Percentiles rank a stretch among this genome's conserved stretches.
Conservation (phyloP, 2,329 filamentous ascomycete species). For the Amphichorda felina region DNA sequence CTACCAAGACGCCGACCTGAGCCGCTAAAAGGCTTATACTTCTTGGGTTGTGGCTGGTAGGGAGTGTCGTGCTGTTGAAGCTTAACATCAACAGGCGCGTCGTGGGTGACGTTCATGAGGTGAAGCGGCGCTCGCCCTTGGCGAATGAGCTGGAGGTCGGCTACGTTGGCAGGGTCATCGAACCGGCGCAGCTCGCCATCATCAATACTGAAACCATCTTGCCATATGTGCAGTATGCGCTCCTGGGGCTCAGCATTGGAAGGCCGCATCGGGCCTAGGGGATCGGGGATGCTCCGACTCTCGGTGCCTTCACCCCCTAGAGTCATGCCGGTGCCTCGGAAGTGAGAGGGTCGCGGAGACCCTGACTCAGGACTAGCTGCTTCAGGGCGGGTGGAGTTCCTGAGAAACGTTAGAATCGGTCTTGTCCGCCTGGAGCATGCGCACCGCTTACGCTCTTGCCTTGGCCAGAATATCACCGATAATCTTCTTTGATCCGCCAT, state of each 20-base stretch:
- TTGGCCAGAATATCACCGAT: slow-evolving; percentile 54
- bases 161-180: slow-evolving; percentile 64
- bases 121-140: slow-evolving; percentile 65
- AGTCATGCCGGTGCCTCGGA: slow-evolving; percentile 61
- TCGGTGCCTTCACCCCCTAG: slow-evolving; percentile 67
- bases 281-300: slow-evolving; percentile 56
- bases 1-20: slow-evolving; percentile 64
- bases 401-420: slow-evolving; percentile 17
- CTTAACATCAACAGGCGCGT: slow-evolving; percentile 69
- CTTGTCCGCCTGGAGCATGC: not conserved
- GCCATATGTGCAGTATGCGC: slow-evolving; percentile 68
- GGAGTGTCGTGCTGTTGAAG: slow-evolving; percentile 62
- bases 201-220: slow-evolving; percentile 75
- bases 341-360: slow-evolving; percentile 39
- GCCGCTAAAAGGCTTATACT: slow-evolving; percentile 66
- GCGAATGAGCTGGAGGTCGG: slow-evolving; percentile 64
- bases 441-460: slow-evolving; percentile 41
- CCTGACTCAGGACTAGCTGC: slow-evolving; percentile 32
- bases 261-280: slow-evolving; percentile 22
- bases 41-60: slow-evolving; percentile 60
- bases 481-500: slow-evolving; percentile 39
- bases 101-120: slow-evolving; percentile 63
- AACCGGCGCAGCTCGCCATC: slow-evolving; percentile 69
- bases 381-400: slow-evolving; percentile 48
- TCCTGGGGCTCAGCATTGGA: slow-evolving; percentile 39